phyloP scores from a whole-genome alignment of 805 yeast species.

The Kockiozyma suomiensis region DNA sequence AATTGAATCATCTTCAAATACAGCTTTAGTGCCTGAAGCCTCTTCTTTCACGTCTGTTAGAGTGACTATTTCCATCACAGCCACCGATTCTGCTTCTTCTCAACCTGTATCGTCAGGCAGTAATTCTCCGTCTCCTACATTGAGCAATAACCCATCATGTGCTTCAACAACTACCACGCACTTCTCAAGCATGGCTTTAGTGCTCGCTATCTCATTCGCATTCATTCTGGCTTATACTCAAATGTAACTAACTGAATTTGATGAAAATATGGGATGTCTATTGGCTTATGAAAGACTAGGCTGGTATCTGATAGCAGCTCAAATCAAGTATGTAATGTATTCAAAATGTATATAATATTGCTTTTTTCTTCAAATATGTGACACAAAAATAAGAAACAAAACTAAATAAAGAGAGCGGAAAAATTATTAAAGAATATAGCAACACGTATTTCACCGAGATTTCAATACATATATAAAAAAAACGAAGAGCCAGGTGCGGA shows the following conservation, averaged over 20 bases:
- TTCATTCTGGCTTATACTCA: too few species aligned
- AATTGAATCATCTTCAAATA: not conserved
- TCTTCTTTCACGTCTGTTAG: not conserved
- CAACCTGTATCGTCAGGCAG: not conserved
- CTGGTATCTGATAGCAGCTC: too few species aligned
- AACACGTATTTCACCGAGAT: not conserved
- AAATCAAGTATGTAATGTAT: not conserved
- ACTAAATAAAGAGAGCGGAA: not conserved
- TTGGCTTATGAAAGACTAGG: too few species aligned
- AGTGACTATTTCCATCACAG: not conserved
- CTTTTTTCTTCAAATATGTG: not conserved
- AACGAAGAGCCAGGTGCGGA: not conserved
- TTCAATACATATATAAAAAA: not conserved
- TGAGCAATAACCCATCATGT: too few species aligned
- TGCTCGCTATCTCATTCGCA: too few species aligned
- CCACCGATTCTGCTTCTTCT: not conserved
- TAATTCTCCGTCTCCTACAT: too few species aligned
- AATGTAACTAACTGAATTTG: too few species aligned
- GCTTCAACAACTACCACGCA: too few species aligned
- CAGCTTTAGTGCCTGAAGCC: not conserved
- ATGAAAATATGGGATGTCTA: too few species aligned
- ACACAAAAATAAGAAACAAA: constrained; percentile 10
- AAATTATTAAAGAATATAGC: not conserved
- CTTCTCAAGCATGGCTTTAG: too few species aligned
- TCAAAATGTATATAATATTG: not conserved